These are phyloP conservation scores for Sphaceloma murrayae DNA, from an alignment of 2,329 filamentous ascomycete genomes.

Conservation along the genomic window DNA sequence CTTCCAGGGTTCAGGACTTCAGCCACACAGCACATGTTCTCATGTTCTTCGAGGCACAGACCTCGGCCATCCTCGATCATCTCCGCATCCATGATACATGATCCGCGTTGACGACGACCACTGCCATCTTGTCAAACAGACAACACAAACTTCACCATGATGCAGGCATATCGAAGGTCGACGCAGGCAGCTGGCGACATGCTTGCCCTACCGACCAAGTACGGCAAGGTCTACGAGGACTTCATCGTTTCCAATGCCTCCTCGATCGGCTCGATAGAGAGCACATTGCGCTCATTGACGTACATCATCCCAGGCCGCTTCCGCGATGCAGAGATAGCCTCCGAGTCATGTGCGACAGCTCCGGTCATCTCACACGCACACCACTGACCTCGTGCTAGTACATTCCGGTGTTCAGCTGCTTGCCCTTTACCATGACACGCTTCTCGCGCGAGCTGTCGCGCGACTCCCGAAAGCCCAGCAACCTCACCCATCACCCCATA, in stretches of 20 bases:
- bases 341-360: conserved; percentile 60
- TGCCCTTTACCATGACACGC: conserved; percentile 82
- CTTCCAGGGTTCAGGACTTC: conserved; percentile 5
- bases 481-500: conserved; percentile 45
- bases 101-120: too few relatives aligned
- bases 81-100: too few relatives aligned
- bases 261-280: conserved; percentile 91
- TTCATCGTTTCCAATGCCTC: conserved; percentile 94
- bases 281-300: conserved; percentile 78
- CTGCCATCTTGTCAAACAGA: too few relatives aligned
- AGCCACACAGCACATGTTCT: conserved; percentile 4
- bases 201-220: conserved; percentile 25
- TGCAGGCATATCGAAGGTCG: conserved; percentile 19
- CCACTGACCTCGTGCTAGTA: conserved; percentile 40
- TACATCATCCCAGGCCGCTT: conserved; percentile 94
- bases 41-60: not conserved
- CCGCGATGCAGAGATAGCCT: conserved; percentile 86
- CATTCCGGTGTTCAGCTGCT: conserved; percentile 84
- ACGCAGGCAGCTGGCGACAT: conserved; percentile 17
- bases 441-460: conserved; percentile 59
- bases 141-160: too few relatives aligned
- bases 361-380: too few relatives aligned
- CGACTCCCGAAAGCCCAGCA: conserved; percentile 44
- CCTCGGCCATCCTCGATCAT: conserved; percentile 4
- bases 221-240: conserved; percentile 58